These are phyloP conservation scores for Nakaseomyces delphensis DNA, from an alignment of 1,139 yeast genomes.

Conservation along the genomic window DNA sequence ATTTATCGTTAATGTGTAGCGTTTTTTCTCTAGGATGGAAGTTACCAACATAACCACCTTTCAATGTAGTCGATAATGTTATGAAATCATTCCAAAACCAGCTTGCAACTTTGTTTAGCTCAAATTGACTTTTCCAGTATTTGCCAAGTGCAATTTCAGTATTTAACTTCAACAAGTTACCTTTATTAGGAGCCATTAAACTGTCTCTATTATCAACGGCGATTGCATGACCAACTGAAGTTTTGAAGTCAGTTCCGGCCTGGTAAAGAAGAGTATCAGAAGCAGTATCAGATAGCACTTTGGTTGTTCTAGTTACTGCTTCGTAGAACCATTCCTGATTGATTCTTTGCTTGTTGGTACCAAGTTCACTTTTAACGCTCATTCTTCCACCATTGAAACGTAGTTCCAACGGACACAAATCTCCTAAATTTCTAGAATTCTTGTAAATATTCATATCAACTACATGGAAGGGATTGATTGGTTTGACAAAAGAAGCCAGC, in stretches of 20 bases:
- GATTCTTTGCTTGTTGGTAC: not conserved
- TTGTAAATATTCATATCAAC: conserved; percentile 48
- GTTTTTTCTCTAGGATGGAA: conserved; percentile 23
- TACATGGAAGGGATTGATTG: conserved; percentile 38
- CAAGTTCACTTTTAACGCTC: conserved; percentile 9
- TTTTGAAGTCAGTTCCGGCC: conserved; percentile 57
- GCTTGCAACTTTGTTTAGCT: conserved; percentile 39
- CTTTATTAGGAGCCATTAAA: conserved; percentile 48
- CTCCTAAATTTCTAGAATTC: conserved; percentile 58
- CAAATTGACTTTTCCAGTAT: conserved; percentile 34
- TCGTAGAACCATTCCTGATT: conserved; percentile 61
- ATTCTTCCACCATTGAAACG: conserved; percentile 9
- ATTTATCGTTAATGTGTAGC: conserved; percentile 37
- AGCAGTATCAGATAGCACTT: conserved; percentile 31
- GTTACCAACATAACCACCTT: conserved; percentile 45
- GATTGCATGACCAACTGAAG: conserved; percentile 45
- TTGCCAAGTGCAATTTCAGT: conserved; percentile 41
- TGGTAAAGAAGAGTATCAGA: conserved; percentile 32
- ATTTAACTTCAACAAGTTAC: conserved; percentile 44
- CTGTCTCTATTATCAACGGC: conserved; percentile 52
- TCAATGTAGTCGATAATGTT: conserved; percentile 38
- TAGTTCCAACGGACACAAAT: conserved; percentile 4
- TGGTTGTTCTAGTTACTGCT: conserved; percentile 53
- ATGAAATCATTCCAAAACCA: conserved; percentile 25
- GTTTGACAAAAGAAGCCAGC: conserved; percentile 53